phyloP scores from a whole-genome alignment of 805 yeast genomes.

The Spencermartinsiella europaea region DNA sequence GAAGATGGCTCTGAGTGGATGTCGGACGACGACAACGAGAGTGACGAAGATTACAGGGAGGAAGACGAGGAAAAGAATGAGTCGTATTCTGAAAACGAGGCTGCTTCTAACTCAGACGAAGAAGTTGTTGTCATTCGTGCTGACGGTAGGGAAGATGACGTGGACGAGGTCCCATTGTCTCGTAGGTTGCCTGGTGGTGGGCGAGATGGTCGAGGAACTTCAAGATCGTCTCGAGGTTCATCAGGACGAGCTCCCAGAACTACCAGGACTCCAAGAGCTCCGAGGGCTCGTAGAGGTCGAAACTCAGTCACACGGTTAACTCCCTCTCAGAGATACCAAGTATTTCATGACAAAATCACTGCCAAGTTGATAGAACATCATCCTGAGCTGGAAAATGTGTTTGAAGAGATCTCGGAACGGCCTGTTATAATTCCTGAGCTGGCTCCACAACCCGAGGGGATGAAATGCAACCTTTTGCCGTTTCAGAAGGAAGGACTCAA shows the following conservation, averaged over 20 bases:
- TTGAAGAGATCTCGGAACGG: slow-evolving; percentile 52
- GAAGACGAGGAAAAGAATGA: slow-evolving; percentile 4
- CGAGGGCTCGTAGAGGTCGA: neutral
- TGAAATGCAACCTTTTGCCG: slow-evolving; percentile 71
- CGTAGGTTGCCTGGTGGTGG: too few species aligned
- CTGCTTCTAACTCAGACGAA: neutral
- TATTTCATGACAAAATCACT: slow-evolving; percentile 52
- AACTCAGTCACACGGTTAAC: slow-evolving; percentile 1
- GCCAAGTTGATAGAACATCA: slow-evolving; percentile 64
- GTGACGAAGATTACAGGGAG: slow-evolving; percentile 2
- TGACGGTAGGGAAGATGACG: slow-evolving; percentile 6
- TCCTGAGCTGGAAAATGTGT: slow-evolving; percentile 70
- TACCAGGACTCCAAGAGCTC: neutral
- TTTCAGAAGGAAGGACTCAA: slow-evolving; percentile 90
- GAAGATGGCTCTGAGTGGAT: neutral
- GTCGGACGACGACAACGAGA: slow-evolving; percentile 4
- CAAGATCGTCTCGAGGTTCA: too few species aligned
- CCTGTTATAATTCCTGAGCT: slow-evolving; percentile 45
- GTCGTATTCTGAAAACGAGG: neutral
- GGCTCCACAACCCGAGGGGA: slow-evolving; percentile 64
- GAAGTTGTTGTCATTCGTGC: neutral
- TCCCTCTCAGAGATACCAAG: slow-evolving; percentile 9
- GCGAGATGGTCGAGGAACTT: too few species aligned
- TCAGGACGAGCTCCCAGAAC: slow-evolving; percentile 6
- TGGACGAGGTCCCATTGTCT: slow-evolving; percentile 2